These are phyloP conservation scores for Phytophthora lateralis DNA, from an alignment of 352 stramenopile genomes.

Conservation along the genomic window DNA sequence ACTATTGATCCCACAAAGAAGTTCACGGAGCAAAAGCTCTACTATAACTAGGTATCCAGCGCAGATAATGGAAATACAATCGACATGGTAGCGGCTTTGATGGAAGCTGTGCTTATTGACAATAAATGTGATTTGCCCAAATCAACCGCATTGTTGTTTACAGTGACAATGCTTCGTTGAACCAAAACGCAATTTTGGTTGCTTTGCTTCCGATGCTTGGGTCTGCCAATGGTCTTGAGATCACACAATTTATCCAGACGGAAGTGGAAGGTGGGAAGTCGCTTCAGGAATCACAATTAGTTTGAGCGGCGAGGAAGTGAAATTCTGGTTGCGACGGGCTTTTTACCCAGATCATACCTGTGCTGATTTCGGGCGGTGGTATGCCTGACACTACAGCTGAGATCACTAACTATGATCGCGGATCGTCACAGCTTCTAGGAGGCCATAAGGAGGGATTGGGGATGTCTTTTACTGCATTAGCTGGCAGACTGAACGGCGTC, in stretches of 20 bases:
- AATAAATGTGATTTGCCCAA: too few relatives aligned
- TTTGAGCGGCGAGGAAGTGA: constrained; percentile 17
- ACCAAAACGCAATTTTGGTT: constrained; percentile 28
- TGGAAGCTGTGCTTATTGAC: too few relatives aligned
- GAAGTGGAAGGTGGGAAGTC: constrained; percentile 37
- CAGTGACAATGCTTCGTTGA: constrained; percentile 33
- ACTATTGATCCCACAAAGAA: too few relatives aligned
- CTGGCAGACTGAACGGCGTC: too few relatives aligned
- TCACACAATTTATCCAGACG: constrained; percentile 34
- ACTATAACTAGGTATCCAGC: too few relatives aligned
- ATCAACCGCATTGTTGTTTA: too few relatives aligned
- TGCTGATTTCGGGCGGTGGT: constrained; percentile 23
- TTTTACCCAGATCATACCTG: constrained; percentile 18
- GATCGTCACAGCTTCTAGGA: background rate
- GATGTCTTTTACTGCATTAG: constrained; percentile 10
- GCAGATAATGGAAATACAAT: too few relatives aligned
- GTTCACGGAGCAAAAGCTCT: too few relatives aligned
- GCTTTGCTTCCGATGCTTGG: constrained; percentile 28
- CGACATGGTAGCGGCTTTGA: too few relatives aligned
- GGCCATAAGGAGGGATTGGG: background rate
- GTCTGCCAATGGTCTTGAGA: constrained; percentile 5
- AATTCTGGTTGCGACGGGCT: constrained; percentile 15
- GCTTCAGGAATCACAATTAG: constrained; percentile 31
- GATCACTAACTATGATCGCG: constrained; percentile 24
- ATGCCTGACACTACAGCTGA: constrained; percentile 33